Evolutionary conservation across 148 eudicot genomes (phyloP), one percentile per base, ranked within the genome.

Genomic region (Camellia lanceoleosa): DNA sequence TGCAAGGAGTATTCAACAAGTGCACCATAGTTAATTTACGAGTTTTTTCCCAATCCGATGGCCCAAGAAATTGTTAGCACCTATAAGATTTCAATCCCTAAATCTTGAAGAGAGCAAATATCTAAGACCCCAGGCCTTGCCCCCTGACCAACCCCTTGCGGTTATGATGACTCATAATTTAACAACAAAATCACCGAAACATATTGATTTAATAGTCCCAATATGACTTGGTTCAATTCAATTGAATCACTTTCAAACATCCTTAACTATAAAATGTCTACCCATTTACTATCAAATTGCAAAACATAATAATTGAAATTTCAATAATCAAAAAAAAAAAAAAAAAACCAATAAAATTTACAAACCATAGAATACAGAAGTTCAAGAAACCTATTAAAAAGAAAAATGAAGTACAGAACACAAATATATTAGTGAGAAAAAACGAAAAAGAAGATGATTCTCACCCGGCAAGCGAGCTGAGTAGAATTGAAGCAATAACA

Each of bases 381-480:
- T n/a, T 11, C 23, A 54, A 55, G 11, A 13, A 54, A 54, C 14
- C 43, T 43, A 73, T 18, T 73, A 12, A 41, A 73, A 54, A 13
- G 19, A 15, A 8, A 7, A 52, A 71, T 5, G 10, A 20, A 23
- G 3, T 49, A 47, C 59, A 18, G 3, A 49, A 49, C 12, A 20
- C 11, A 13, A 51, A 14, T 2, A 54, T 12, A 5, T 30, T n/a
- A 10, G 13, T n/a, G n/a, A 5, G 14, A 23, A 14, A 54, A 20
- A 51, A 76, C 38, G 5, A 42, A 75, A 59, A 55, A 64, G 0
- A 15, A 43, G 63, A 81, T 23, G 7, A 18, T 41, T n/a, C 90
- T 83, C 84, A 96, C 99, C 98, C 99, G n/a, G 91, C 96, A 71
- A 94, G 67, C 38, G 99, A 85, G 77, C 89, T 80, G 87, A 97